Conservation (phyloP, 345 rosid genomes). For the Citropsis articulata region DNA sequence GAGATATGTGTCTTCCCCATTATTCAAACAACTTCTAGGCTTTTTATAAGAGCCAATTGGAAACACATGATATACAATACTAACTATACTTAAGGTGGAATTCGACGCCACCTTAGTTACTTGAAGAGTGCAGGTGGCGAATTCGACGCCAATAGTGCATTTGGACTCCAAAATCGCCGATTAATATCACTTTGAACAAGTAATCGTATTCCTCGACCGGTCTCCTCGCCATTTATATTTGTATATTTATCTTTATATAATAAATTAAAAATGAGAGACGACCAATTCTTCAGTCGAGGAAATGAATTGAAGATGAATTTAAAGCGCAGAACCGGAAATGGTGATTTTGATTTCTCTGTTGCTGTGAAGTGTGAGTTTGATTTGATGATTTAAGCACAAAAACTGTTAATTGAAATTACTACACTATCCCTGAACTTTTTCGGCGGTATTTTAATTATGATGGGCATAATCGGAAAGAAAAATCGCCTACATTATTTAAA, state of each 20-base stretch:
- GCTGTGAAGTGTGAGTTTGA: too few species aligned
- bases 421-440: neutral
- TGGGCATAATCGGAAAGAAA: neutral
- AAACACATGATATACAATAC: too few species aligned
- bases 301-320: neutral
- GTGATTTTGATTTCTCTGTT: neutral
- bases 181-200: constrained; percentile 84
- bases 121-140: too few species aligned
- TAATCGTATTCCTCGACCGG: constrained; percentile 93
- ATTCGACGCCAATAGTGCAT: constrained; percentile 96
- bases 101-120: too few species aligned
- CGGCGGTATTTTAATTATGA: rapidly evolving
- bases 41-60: too few species aligned
- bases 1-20: too few species aligned
- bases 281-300: neutral
- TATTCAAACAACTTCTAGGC: too few species aligned
- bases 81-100: too few species aligned
- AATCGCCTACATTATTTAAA: too few species aligned
- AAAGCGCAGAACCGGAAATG: neutral
- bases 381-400: neutral
- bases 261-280: neutral
- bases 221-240: constrained; percentile 65
- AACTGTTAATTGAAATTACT: neutral
- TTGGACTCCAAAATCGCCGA: constrained; percentile 95
- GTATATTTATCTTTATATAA: neutral